Evolutionary conservation across 2,329 filamentous ascomycete species (phyloP).

Genomic region (Fusarium irregulare): DNA sequence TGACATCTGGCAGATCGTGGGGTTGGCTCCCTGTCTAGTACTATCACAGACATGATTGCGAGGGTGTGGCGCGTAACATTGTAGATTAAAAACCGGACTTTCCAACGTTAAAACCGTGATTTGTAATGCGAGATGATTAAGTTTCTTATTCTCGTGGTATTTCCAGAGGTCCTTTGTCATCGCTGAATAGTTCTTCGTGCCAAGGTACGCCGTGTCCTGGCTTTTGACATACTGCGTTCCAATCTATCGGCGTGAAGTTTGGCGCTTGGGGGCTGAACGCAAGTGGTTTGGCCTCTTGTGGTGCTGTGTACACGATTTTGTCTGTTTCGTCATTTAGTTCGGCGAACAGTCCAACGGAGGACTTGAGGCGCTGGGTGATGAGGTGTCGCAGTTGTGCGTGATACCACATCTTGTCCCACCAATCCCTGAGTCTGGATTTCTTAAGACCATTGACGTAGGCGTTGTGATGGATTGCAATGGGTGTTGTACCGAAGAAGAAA

Average conservation of each 20-base stretch:
- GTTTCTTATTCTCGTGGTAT: not conserved
- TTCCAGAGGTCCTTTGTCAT: conserved; percentile 48
- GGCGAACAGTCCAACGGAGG: conserved; percentile 27
- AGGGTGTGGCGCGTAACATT: not conserved
- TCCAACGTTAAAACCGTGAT: not conserved
- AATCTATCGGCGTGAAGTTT: conserved; percentile 44
- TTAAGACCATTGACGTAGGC: conserved; percentile 51
- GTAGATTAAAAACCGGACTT: not conserved
- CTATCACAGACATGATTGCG: not conserved
- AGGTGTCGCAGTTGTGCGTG: conserved; percentile 49
- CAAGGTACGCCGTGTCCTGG: conserved; percentile 41
- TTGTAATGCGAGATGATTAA: not conserved
- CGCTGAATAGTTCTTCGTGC: conserved; percentile 51
- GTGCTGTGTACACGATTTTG: conserved; percentile 42
- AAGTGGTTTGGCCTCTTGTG: conserved; percentile 27
- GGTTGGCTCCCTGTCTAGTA: conserved; percentile 1
- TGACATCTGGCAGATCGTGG: not conserved
- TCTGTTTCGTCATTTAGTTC: not conserved
- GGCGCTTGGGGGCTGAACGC: conserved; percentile 43
- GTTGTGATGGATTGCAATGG: conserved; percentile 54
- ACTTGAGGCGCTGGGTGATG: conserved; percentile 43
- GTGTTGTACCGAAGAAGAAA: conserved; percentile 52
- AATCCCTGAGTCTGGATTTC: conserved; percentile 47
- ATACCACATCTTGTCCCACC: conserved; percentile 55
- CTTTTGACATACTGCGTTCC: conserved; percentile 52